Evolutionary conservation across 345 rosid species (phyloP).

Genomic region (Cardamine chenopodiifolia): DNA sequence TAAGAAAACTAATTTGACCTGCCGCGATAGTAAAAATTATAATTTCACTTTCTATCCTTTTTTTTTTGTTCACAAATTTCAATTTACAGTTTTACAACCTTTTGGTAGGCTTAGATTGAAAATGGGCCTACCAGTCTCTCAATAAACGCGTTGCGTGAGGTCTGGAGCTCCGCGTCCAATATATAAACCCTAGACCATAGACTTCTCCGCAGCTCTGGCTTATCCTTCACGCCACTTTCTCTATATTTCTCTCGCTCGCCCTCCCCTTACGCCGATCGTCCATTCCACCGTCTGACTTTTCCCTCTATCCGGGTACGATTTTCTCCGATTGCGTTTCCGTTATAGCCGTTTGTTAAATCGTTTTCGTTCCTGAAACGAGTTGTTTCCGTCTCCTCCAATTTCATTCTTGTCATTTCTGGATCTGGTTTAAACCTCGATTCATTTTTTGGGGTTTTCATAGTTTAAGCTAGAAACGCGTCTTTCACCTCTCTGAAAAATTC

Average conservation of each 20-base stretch:
- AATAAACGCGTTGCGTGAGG: conserved; percentile 38
- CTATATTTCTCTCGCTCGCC: conserved; percentile 24
- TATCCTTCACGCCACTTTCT: conserved; percentile 38
- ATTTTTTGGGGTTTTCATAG: conserved; percentile 16
- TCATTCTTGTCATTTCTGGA: not conserved
- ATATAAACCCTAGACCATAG: conserved; percentile 19
- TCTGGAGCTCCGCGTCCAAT: not conserved
- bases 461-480: not conserved
- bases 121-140: conserved; percentile 16
- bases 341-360: not conserved
- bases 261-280: conserved; percentile 27
- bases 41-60: not conserved
- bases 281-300: not conserved
- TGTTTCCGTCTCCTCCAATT: not conserved
- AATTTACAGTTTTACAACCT: not conserved
- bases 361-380: conserved; percentile 3
- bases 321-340: not conserved
- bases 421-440: not conserved
- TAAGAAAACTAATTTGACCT: not conserved
- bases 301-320: conserved; percentile 23
- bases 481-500: not conserved
- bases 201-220: conserved; percentile 25
- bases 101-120: not conserved
- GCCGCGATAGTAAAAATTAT: not conserved
- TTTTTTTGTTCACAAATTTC: no score